phyloP scores from a whole-genome alignment of 208 protist species.

The Trypanosoma scelopori region DNA sequence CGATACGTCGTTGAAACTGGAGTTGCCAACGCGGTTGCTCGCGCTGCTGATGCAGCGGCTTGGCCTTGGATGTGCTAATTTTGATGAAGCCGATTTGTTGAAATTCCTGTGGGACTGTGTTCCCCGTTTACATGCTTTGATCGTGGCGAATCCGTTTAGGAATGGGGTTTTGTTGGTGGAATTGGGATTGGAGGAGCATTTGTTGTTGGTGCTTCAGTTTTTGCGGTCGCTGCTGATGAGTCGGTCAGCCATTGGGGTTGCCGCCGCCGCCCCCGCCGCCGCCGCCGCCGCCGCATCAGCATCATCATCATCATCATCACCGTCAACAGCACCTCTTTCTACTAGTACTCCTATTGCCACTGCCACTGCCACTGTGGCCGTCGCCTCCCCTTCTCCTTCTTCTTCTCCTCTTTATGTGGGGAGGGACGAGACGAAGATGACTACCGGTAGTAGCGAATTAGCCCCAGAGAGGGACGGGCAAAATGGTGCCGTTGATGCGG shows the following conservation, averaged over 20 bases:
- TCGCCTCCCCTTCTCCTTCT: too few relatives aligned
- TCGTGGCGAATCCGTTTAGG: background rate
- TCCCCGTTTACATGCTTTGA: conserved; percentile 3
- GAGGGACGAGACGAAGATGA: too few relatives aligned
- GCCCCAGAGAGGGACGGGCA: background rate
- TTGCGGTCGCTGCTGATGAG: conserved; percentile 6
- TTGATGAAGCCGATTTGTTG: conserved; percentile 1
- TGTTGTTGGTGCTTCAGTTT: conserved; percentile 26
- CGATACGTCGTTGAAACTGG: background rate
- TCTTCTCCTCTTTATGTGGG: too few relatives aligned
- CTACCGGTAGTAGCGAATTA: too few relatives aligned
- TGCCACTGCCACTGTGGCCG: too few relatives aligned
- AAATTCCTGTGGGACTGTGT: conserved; percentile 20
- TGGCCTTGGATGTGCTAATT: conserved; percentile 8
- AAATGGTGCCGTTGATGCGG: background rate
- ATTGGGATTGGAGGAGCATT: conserved; percentile 24
- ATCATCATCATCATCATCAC: too few relatives aligned
- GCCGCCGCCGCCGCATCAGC: background rate
- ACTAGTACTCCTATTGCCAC: too few relatives aligned
- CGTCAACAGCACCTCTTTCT: too few relatives aligned
- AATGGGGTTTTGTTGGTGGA: conserved; percentile 11
- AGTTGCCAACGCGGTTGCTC: conserved; percentile 20
- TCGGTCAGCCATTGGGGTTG: background rate
- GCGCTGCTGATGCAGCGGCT: conserved; percentile 27
- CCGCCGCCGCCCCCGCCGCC: background rate